Evolutionary conservation across 2,329 filamentous ascomycete species (phyloP).

Genomic region (Cladophialophora chaetospira): DNA sequence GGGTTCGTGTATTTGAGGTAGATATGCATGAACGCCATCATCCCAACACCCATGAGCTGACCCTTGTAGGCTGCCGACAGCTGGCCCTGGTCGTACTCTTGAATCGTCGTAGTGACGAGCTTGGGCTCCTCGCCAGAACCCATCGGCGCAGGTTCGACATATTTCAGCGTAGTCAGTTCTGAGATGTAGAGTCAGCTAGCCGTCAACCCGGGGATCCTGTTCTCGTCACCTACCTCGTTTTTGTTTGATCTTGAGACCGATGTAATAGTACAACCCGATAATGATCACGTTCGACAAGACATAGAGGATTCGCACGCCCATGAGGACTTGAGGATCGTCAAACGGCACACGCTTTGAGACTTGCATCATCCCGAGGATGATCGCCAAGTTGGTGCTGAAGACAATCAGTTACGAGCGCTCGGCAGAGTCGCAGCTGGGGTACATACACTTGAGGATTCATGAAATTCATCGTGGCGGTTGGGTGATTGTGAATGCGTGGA

Average conservation of each 20-base stretch:
- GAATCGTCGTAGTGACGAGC: conserved; percentile 92
- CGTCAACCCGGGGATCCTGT: neutral
- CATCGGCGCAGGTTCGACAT: conserved; percentile 93
- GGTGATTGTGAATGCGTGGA: neutral
- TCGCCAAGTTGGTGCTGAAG: conserved; percentile 81
- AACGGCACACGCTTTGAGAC: conserved; percentile 94
- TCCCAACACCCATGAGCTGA: conserved; percentile 92
- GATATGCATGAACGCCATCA: conserved; percentile 98
- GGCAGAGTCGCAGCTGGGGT: neutral
- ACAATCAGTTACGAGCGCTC: conserved; percentile 32
- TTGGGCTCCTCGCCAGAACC: conserved; percentile 93
- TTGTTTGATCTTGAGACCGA: conserved; percentile 82
- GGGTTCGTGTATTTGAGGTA: conserved; percentile 99
- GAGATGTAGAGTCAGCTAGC: conserved; percentile 14
- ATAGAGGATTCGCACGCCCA: conserved; percentile 65
- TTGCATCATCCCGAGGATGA: conserved; percentile 99
- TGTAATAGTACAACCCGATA: conserved; percentile 78
- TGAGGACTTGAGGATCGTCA: conserved; percentile 75
- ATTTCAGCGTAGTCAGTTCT: conserved; percentile 98
- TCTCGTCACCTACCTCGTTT: conserved; percentile 79
- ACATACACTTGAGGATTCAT: conserved; percentile 25
- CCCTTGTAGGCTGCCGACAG: conserved; percentile 82
- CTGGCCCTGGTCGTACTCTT: conserved; percentile 90
- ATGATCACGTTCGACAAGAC: conserved; percentile 80
- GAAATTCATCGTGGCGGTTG: conserved; percentile 17